These are phyloP conservation scores for Amanita rimosa DNA, from an alignment of 768 basidiomycete species.

Conservation along the genomic window DNA sequence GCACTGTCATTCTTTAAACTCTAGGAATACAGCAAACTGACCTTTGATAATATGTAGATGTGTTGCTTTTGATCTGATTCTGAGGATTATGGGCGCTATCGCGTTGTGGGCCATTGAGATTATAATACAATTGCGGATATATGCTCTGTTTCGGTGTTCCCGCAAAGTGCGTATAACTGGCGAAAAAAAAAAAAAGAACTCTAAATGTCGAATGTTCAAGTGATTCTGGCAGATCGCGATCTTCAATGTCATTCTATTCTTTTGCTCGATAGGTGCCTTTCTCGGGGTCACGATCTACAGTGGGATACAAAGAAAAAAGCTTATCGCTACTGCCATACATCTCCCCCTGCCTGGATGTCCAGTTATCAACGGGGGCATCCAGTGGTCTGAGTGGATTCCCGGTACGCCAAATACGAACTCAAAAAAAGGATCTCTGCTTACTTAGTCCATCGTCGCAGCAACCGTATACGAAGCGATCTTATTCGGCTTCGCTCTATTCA, in stretches of 20 bases:
- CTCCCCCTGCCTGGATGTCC: constrained; percentile 32
- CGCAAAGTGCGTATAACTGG: constrained; percentile 18
- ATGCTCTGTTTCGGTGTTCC: constrained; percentile 30
- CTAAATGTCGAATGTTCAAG: neutral
- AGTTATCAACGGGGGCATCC: constrained; percentile 25
- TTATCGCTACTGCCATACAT: constrained; percentile 24
- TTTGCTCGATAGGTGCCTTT: constrained; percentile 26
- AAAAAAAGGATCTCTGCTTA: neutral
- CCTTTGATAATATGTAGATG: constrained; percentile 22
- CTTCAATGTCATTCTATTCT: constrained; percentile 27
- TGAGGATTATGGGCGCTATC: constrained; percentile 29
- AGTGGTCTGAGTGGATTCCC: constrained; percentile 34
- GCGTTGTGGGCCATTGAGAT: constrained; percentile 38
- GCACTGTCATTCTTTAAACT: neutral
- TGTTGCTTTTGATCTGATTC: constrained; percentile 31
- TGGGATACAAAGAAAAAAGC: constrained; percentile 18
- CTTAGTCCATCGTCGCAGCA: constrained; percentile 12
- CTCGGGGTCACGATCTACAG: constrained; percentile 28
- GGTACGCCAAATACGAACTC: neutral
- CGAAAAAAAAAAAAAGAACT: too few relatives aligned
- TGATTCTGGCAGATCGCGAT: constrained; percentile 19
- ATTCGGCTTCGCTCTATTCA: constrained; percentile 27
- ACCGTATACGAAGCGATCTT: constrained; percentile 29
- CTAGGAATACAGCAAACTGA: neutral
- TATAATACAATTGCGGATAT: constrained; percentile 35